A percentile compares a stretch with the other conserved stretches of the same genome.
These are phyloP conservation scores for Yarrowia porcina DNA, from an alignment of 805 yeast species.

Conservation along the genomic window DNA sequence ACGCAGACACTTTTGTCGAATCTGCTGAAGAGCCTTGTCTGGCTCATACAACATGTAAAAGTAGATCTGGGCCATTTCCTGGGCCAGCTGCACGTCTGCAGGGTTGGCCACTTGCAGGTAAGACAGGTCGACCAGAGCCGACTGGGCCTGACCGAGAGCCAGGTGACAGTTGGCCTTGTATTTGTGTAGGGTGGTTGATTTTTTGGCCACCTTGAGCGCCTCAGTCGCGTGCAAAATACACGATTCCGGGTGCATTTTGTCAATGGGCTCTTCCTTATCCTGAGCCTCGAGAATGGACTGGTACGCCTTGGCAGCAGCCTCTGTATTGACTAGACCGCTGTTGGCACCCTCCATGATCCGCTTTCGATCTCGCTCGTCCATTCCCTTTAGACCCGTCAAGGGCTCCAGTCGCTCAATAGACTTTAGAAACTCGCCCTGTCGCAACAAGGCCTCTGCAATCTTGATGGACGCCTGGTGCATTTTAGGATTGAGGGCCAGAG, in stretches of 20 bases:
- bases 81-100: slow-evolving; percentile 33
- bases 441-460: slow-evolving; percentile 28
- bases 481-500: slow-evolving; percentile 38
- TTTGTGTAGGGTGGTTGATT: slow-evolving; percentile 32
- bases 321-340: slow-evolving; percentile 27
- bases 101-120: slow-evolving; percentile 33
- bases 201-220: slow-evolving; percentile 37
- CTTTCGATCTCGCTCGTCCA: slow-evolving; percentile 13
- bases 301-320: slow-evolving; percentile 27
- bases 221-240: slow-evolving; percentile 33
- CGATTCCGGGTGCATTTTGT: slow-evolving; percentile 28
- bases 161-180: slow-evolving; percentile 39
- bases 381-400: neutral
- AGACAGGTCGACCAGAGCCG: slow-evolving; percentile 40
- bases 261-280: slow-evolving; percentile 25
- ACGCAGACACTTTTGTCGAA: slow-evolving; percentile 63
- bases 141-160: slow-evolving; percentile 35
- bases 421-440: slow-evolving; percentile 24
- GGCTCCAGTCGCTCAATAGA: neutral
- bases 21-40: slow-evolving; percentile 49
- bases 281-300: slow-evolving; percentile 25
- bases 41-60: slow-evolving; percentile 53
- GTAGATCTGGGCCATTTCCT: slow-evolving; percentile 41
- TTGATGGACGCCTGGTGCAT: slow-evolving; percentile 38
- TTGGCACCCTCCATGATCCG: slow-evolving; percentile 21